Base-by-base conservation (phyloP, 2,329 filamentous ascomycete genomes). In the Blastomyces parvus region DNA sequence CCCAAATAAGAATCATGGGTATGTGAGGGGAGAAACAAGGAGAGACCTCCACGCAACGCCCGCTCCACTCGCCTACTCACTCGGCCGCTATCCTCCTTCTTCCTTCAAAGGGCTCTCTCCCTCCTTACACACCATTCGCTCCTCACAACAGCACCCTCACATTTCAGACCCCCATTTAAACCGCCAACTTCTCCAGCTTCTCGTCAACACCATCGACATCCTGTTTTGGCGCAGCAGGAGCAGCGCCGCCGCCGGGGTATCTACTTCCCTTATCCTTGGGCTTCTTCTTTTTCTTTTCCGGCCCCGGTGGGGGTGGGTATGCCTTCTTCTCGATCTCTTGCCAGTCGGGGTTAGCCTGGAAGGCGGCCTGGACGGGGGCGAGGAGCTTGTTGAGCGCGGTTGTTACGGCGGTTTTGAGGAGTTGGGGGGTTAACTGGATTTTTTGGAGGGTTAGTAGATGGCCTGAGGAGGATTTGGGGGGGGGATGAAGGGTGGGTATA, bases 351-450 rank as follows among this genome's bases (percentile, higher is more conserved):
- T 84, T 88, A 0, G 82, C 83, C 66, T 88, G 79, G 78, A 85
- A 97, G 6, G 87, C 87, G 2, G 80, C 82, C 67, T 88, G 86
- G 64, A 99, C 93, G 1, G 93, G 91, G 1, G 82, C 85, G 63
- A 96, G 81, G 14, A 97, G 83, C 48, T 83, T 81, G 68, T 85
- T 86, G 25, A 99, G 82, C 11, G 86, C 90, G 61, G 85, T 82
- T 5, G 88, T 84, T 6, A 95, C 86, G 13, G 90, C 91, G n/a
- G 87, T 83, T 80, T 99, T 97, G 61, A 97, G 81, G 14, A 89
- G 78, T 79, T 97, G 92, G 0, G 94, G 94, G 0, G 89, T 91
- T 66, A 96, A 83, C 83, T 87, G 38, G 17, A 17, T 44, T 13
- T 22, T n/a, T 44, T n/a, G 27, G 2, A 2, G 30, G 30, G 36